These are phyloP conservation scores for Cladosporium sp. DNA, from an alignment of 2,329 filamentous ascomycete genomes.

Conservation along the genomic window DNA sequence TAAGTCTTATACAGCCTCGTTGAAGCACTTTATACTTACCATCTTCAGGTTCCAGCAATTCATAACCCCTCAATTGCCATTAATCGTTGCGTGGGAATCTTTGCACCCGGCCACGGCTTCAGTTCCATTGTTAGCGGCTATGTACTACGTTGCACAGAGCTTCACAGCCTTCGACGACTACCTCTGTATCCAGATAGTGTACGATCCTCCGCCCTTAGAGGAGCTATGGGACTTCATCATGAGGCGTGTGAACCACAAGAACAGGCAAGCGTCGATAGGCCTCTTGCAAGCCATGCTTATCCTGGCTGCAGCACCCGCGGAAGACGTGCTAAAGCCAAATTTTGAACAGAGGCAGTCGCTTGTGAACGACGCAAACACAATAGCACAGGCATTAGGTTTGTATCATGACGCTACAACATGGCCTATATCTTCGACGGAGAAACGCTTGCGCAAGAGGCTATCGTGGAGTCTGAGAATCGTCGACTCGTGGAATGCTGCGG, in stretches of 20 bases:
- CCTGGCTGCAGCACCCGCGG: background rate
- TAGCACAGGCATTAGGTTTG: background rate
- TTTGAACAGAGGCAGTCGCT: background rate
- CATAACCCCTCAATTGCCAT: background rate
- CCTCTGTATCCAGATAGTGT: conserved; percentile 1
- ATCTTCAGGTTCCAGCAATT: background rate
- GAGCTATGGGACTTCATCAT: background rate
- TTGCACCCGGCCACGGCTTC: background rate
- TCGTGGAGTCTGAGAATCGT: background rate
- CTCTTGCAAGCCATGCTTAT: background rate
- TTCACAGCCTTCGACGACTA: conserved; percentile 1
- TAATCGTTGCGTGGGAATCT: background rate
- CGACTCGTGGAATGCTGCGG: background rate
- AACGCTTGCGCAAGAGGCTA: background rate
- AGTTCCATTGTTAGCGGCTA: background rate
- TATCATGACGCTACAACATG: background rate
- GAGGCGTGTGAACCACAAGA: background rate
- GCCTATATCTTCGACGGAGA: background rate
- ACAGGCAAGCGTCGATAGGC: background rate
- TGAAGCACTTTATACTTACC: background rate
- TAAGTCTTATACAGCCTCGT: background rate
- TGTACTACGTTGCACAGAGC: background rate
- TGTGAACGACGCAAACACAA: background rate
- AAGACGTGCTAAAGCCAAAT: background rate
- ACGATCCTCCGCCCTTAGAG: background rate